Evolutionary conservation across 2,329 filamentous ascomycete species (phyloP), one percentile per base, ranked within the genome.

Genomic region (Fusarium sp.): DNA sequence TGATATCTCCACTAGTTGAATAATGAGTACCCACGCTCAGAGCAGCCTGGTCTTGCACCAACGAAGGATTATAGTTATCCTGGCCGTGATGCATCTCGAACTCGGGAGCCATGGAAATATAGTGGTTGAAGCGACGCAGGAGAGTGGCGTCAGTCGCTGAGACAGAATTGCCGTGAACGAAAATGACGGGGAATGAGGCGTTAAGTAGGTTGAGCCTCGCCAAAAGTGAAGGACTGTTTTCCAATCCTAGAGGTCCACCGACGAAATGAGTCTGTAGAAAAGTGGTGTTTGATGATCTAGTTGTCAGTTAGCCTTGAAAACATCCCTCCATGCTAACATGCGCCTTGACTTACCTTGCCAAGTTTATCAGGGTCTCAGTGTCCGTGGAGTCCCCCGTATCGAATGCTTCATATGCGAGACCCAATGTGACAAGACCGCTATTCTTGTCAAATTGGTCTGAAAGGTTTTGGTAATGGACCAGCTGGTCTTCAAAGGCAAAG

Each of bases 1-100:
- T 67, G 50, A 83, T 78, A 61, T 85, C 83, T 8, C 79, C 77
- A 3, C 79, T 82, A 73, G 80, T 85, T 25, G 82, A 82, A 67
- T 82, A 81, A 72, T 84, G 81, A 2, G 82, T 85, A 72, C 86
- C 83, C 23, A 86, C 76, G 13, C 84, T 84, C 1, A 86, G 77
- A 2, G 83, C 73, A 2, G 79, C 80, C 65, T 86, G 83, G 69
- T 86, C 84, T 20, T 79, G 79, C 31, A 82, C 77, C 9, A 78
- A 71, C 7, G 36, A 31, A 31, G 34, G 34, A 6, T 20, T 20
- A 13, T 10, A 29, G n/a, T n/a, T 34, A 27, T 36, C 50, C 6
- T 31, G 6, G 13, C 53, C 36, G 6, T 40, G 10, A 11, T 42
- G 23, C 23, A 56, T 44, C 34, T 56, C 36, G 6, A 13, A 56